These are phyloP conservation scores for Zarea fungicola DNA, from an alignment of 2,329 filamentous ascomycete genomes.

Conservation along the genomic window DNA sequence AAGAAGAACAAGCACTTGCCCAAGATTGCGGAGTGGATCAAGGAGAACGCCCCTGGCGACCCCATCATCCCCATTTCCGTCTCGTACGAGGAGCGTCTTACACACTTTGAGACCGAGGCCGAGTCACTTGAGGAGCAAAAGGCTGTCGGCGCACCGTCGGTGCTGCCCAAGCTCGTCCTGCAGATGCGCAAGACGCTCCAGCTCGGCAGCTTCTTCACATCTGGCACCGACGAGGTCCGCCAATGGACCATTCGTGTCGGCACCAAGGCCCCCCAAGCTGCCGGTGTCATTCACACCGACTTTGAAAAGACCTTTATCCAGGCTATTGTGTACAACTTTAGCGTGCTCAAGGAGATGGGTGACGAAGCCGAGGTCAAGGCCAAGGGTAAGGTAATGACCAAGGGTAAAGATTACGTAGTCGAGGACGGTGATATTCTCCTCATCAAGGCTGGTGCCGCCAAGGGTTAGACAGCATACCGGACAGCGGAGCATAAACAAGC, in stretches of 20 bases:
- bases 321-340: slow-evolving; percentile 88
- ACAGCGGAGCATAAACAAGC: too few relatives aligned
- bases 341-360: slow-evolving; percentile 73
- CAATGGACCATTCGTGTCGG: slow-evolving; percentile 97
- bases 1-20: slow-evolving; percentile 99
- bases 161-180: slow-evolving; percentile 82
- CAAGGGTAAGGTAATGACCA: slow-evolving; percentile 95
- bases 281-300: slow-evolving; percentile 96
- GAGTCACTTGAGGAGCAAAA: slow-evolving; percentile 83
- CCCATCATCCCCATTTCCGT: slow-evolving; percentile 92
- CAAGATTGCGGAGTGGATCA: slow-evolving; percentile 93
- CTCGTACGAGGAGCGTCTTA: slow-evolving; percentile 86
- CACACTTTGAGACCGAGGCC: slow-evolving; percentile 70
- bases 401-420: slow-evolving; percentile 94
- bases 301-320: slow-evolving; percentile 99
- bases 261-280: slow-evolving; percentile 95
- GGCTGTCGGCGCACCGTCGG: slow-evolving; percentile 78
- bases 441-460: slow-evolving; percentile 85
- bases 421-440: slow-evolving; percentile 78
- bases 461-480: slow-evolving; percentile 59
- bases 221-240: slow-evolving; percentile 88
- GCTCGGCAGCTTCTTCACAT: slow-evolving; percentile 95
- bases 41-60: slow-evolving; percentile 80
- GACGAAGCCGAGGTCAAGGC: slow-evolving; percentile 86
- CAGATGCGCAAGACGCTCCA: slow-evolving; percentile 92